Base-by-base conservation (phyloP, 139 green algal genomes). In the Micractinium sp. region DNA sequence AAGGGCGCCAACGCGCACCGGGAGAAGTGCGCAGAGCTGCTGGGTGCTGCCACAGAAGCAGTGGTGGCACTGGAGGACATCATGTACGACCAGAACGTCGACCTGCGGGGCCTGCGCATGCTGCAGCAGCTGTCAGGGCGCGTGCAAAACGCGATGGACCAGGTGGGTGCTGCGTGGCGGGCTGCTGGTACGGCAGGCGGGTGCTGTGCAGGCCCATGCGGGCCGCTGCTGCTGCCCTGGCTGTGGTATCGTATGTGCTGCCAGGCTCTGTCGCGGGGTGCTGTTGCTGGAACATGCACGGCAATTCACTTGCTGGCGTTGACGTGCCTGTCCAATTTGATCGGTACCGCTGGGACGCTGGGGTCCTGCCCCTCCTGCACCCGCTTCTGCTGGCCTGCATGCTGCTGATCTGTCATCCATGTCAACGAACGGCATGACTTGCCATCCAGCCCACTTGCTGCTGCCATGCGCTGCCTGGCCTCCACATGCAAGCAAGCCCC, bases 61-160 rank as follows among this genome's bases (percentile, higher is more conserved):
- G 90, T 90, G 31, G 47, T 92, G 20, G 85, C 81, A 3, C 78
- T 95, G 0, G 93, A 95, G n/a, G 84, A 92, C 36, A 84, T 93
- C 33, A 29, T 91, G 69, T 90, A 89, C 25, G 75, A 60, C 60
- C 56, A 47, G 2, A n/a, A 88, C 15, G 71, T 90, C 23, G 85
- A 85, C 77, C 31, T 81, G 69, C n/a, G 29, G 31, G 38, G 80
- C 33, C 67, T 82, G 71, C 76, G 82, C 29, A 39, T 73, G 20
- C 61, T 92, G 60, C 73, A 86, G 67, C 38, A 82, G 53, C 74
- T 92, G 33, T 25, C 71, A 1, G 22, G 23, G 15, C 75, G 85
- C 4, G 75, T 90, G 63, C 85, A 86, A 39, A 35, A 16, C 3
- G 29, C 78, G 18, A 38, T 88, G 18, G 84, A 90, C 41, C 66